Evolutionary conservation across 225 moss, liverwort and hornwort species (phyloP).

Genomic region (Straminergon stramineum): DNA sequence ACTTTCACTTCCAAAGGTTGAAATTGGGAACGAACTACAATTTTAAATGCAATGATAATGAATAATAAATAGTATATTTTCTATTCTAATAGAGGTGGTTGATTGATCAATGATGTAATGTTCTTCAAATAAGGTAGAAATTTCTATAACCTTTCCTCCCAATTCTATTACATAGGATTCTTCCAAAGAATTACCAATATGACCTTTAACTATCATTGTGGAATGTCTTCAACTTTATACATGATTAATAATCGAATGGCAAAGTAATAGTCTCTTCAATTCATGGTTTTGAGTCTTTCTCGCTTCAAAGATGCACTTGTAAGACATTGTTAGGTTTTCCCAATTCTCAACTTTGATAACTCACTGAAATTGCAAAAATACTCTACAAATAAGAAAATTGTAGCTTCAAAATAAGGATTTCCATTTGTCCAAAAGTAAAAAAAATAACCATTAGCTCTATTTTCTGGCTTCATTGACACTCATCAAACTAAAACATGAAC

Average conservation of each 20-base stretch:
- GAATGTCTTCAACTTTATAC: background rate
- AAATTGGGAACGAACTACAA: background rate
- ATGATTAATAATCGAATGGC: background rate
- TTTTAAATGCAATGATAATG: background rate
- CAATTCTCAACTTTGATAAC: background rate
- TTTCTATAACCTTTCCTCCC: background rate
- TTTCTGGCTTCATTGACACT: background rate
- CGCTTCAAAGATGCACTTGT: background rate
- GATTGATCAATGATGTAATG: background rate
- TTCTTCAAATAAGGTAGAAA: background rate
- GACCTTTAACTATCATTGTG: fast-evolving
- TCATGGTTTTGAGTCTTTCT: background rate
- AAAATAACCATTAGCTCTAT: fast-evolving
- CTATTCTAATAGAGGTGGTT: background rate
- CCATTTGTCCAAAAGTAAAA: fast-evolving
- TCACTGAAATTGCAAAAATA: too few relatives aligned
- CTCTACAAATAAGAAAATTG: fast-evolving
- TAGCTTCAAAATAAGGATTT: too few relatives aligned
- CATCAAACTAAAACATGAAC: fast-evolving
- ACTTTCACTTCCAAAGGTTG: background rate
- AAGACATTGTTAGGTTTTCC: background rate
- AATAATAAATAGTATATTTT: background rate
- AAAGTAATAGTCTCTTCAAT: too few relatives aligned
- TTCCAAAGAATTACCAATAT: background rate
- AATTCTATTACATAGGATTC: background rate